These are phyloP conservation scores for Tephrocybe sp. DNA, from an alignment of 768 basidiomycete species.

Conservation along the genomic window DNA sequence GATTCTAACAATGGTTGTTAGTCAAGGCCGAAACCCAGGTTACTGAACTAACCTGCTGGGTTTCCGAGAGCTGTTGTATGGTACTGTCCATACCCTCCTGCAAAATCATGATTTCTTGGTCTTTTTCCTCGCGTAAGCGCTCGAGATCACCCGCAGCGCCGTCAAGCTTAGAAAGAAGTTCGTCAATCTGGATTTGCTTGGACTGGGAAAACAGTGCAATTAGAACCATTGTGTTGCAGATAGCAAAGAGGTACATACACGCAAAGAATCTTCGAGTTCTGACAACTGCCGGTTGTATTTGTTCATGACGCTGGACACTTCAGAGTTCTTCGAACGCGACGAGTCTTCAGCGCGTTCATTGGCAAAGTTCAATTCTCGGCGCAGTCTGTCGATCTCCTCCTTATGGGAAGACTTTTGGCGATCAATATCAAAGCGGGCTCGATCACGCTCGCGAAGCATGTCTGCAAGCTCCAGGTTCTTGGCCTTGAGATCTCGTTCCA, in stretches of 20 bases:
- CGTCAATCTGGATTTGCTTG: constrained; percentile 97
- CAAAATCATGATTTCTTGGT: constrained; percentile 92
- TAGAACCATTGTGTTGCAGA: constrained; percentile 1
- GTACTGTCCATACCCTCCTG: constrained; percentile 96
- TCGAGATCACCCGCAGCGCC: constrained; percentile 75
- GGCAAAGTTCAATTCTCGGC: constrained; percentile 90
- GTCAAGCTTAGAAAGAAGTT: constrained; percentile 81
- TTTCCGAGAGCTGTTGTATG: constrained; percentile 82
- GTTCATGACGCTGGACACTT: constrained; percentile 82
- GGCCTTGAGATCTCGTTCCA: constrained; percentile 97
- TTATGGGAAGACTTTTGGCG: constrained; percentile 92
- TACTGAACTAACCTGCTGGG: constrained; percentile 65
- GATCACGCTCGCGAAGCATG: constrained; percentile 97
- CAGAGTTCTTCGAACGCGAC: constrained; percentile 86
- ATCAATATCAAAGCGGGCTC: constrained; percentile 94
- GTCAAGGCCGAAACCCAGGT: background rate
- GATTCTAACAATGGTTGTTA: constrained; percentile 48
- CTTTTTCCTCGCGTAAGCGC: constrained; percentile 89
- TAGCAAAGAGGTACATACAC: constrained; percentile 50
- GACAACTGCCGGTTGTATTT: constrained; percentile 96
- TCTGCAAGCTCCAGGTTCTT: constrained; percentile 98
- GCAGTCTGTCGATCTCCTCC: constrained; percentile 90
- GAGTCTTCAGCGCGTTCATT: constrained; percentile 98
- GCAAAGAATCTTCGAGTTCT: constrained; percentile 94
- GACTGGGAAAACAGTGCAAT: constrained; percentile 43